Conservation (phyloP, 805 yeast species). For the Sporopachydermia lactativora region DNA sequence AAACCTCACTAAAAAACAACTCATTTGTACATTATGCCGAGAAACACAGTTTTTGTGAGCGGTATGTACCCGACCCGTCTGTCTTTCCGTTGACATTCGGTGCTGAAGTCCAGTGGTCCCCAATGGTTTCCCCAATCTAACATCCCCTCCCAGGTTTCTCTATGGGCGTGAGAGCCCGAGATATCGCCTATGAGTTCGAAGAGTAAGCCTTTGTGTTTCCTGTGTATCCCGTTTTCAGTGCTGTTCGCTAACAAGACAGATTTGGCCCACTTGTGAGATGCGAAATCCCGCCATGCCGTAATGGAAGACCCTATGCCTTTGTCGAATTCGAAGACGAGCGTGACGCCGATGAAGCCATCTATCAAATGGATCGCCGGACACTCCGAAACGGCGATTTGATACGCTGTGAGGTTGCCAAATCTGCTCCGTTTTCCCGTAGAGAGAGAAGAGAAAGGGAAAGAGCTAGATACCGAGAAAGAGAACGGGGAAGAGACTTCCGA, state of each 20-base stretch:
- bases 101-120: background rate
- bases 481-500: background rate
- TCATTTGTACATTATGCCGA: background rate
- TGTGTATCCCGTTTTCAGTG: background rate
- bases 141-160: background rate
- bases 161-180: constrained; percentile 12
- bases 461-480: background rate
- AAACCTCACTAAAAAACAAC: no score
- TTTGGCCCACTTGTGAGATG: constrained; percentile 17
- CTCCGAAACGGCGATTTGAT: constrained; percentile 15
- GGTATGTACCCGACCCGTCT: background rate
- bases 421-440: background rate
- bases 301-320: constrained; percentile 15
- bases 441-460: background rate
- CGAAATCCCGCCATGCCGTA: constrained; percentile 17
- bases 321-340: constrained; percentile 17
- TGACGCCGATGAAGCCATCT: constrained; percentile 21
- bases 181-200: constrained; percentile 18
- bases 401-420: constrained; percentile 10
- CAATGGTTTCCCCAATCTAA: background rate
- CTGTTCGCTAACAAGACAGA: constrained; percentile 8
- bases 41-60: constrained; percentile 1
- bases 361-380: constrained; percentile 16
- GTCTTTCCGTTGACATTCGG: background rate
- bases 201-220: constrained; percentile 9